These are phyloP conservation scores for Mycena belliarum DNA, from an alignment of 768 basidiomycete genomes.

Conservation along the genomic window DNA sequence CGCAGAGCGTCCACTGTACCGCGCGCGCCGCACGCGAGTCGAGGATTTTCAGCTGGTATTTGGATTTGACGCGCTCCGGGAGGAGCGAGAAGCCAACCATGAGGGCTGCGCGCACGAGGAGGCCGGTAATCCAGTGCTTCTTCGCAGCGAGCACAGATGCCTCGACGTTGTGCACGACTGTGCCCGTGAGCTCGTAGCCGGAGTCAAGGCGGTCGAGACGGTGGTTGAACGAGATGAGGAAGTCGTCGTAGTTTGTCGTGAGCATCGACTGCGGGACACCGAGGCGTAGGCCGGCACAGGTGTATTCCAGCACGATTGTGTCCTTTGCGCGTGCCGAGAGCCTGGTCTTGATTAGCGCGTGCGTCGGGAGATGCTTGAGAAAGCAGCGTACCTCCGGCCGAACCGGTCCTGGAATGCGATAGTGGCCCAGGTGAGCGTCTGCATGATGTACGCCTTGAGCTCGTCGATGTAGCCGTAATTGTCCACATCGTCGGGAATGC, in stretches of 20 bases:
- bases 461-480: conserved; percentile 18
- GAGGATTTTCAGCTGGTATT: conserved; percentile 11
- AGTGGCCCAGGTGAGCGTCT: conserved; percentile 19
- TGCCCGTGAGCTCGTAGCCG: conserved; percentile 10
- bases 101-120: conserved; percentile 9
- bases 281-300: conserved; percentile 16
- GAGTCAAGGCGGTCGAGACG: conserved; percentile 14
- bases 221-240: conserved; percentile 17
- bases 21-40: conserved; percentile 7
- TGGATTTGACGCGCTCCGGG: conserved; percentile 10
- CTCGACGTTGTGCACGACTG: conserved; percentile 14
- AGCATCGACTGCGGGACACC: conserved; percentile 17
- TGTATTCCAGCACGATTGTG: conserved; percentile 19
- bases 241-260: conserved; percentile 17
- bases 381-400: conserved; percentile 6
- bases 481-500: conserved; percentile 11
- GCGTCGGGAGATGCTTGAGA: no score
- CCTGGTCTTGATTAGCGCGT: background rate
- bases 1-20: conserved; percentile 10
- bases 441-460: conserved; percentile 17
- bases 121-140: conserved; percentile 10
- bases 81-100: conserved; percentile 19
- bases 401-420: conserved; percentile 17
- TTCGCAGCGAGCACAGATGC: conserved; percentile 10
- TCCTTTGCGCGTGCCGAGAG: conserved; percentile 19